Conservation (phyloP, 441 rosid genomes). For the Kokia cookei region DNA sequence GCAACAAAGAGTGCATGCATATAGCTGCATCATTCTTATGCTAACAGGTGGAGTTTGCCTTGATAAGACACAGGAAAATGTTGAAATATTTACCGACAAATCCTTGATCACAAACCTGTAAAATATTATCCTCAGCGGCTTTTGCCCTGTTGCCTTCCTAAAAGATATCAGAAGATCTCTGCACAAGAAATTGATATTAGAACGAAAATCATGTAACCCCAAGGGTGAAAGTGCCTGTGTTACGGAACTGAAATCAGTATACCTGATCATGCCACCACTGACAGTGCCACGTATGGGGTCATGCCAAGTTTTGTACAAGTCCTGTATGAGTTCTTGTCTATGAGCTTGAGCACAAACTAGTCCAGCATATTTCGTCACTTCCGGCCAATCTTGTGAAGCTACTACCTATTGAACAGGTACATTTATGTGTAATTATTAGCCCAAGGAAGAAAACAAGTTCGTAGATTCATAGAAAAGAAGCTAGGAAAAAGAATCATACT, state of each 20-base stretch:
- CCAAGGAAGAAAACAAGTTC: background rate
- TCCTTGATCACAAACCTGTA: constrained; percentile 53
- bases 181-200: constrained; percentile 11
- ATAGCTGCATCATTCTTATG: background rate
- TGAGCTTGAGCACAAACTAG: constrained; percentile 99
- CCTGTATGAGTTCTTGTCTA: constrained; percentile 95
- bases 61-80: background rate
- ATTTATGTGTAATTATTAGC: background rate
- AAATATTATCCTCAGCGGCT: constrained; percentile 89
- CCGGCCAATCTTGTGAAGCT: constrained; percentile 99
- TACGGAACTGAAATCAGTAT: background rate
- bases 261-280: constrained; percentile 99
- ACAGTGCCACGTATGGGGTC: constrained; percentile 95
- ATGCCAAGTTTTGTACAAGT: constrained; percentile 92
- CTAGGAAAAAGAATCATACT: constrained; percentile 30
- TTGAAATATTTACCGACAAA: background rate
- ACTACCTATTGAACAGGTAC: constrained; percentile 56
- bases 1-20: background rate
- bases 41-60: background rate
- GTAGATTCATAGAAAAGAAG: background rate
- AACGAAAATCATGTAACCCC: background rate
- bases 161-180: constrained; percentile 95
- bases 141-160: constrained; percentile 95
- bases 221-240: background rate
- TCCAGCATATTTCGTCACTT: constrained; percentile 96